These are phyloP conservation scores for Salpingoeca rosetta DNA, from an alignment of 78 protist species.

Conservation along the genomic window DNA sequence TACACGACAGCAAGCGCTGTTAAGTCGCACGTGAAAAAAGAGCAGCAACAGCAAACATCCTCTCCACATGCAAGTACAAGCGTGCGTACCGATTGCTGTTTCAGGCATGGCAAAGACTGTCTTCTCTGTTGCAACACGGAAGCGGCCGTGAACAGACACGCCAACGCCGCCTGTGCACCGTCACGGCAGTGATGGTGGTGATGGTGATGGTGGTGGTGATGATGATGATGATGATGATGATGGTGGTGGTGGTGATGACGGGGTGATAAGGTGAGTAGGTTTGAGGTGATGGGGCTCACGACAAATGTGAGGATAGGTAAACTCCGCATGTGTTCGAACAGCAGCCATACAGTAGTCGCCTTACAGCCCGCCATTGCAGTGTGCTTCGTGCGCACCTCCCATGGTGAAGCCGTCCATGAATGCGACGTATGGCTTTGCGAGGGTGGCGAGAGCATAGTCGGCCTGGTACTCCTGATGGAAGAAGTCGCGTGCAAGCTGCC, in stretches of 20 bases:
- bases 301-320: background rate
- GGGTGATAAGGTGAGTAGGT: background rate
- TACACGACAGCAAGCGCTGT: no score
- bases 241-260: background rate
- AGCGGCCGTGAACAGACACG: constrained; percentile 47
- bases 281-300: background rate
- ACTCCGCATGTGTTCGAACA: no score
- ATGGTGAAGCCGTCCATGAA: constrained; percentile 52
- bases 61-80: no score
- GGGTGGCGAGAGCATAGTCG: constrained; percentile 21
- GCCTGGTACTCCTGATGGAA: constrained; percentile 52
- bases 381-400: constrained; percentile 42
- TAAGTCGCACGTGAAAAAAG: no score
- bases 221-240: background rate
- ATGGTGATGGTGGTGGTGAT: background rate
- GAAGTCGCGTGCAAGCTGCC: background rate
- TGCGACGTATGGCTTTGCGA: constrained; percentile 26
- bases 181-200: background rate
- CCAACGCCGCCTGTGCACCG: constrained; percentile 63
- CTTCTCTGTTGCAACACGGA: constrained; percentile 59
- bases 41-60: no score
- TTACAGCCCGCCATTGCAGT: no score
- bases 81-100: background rate
- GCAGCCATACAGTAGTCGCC: no score
- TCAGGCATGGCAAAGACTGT: constrained; percentile 76